A percentile compares a stretch with the other conserved stretches of the same genome.
Evolutionary conservation across 257 asterid genomes (phyloP).

Genomic region (Nicotiana attenuata): DNA sequence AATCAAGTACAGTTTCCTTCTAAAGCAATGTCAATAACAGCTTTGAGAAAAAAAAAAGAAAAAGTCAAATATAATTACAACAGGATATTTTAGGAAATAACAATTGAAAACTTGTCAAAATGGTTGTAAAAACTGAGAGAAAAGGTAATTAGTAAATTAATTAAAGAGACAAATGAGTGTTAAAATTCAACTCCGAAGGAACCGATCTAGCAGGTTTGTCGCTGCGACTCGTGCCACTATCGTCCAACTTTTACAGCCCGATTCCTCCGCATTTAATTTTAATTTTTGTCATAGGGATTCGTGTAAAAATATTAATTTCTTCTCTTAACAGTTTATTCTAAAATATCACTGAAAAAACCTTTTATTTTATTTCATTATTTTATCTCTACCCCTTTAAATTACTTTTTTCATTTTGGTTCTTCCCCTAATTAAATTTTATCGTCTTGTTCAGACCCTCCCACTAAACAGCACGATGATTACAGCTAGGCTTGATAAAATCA

Average conservation of each 20-base stretch:
- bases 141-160: background rate
- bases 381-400: background rate
- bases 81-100: background rate
- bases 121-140: background rate
- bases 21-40: background rate
- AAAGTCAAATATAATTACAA: background rate
- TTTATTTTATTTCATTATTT: slow-evolving; percentile 1
- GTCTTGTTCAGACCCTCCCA: slow-evolving; percentile 18
- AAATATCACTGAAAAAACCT: background rate
- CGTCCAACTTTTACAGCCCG: slow-evolving; percentile 43
- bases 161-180: background rate
- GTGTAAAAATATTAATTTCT: slow-evolving; percentile 14
- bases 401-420: background rate
- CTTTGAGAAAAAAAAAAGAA: background rate
- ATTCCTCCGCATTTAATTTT: slow-evolving; percentile 22
- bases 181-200: slow-evolving; percentile 24
- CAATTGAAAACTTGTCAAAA: background rate
- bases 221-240: slow-evolving; percentile 47
- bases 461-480: slow-evolving; percentile 34
- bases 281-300: slow-evolving; percentile 23
- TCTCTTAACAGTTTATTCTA: background rate
- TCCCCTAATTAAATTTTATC: background rate
- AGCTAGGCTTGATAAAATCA: slow-evolving; percentile 19
- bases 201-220: slow-evolving; percentile 53
- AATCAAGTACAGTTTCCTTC: background rate